Conservation (phyloP, 352 stramenopile genomes). For the Phytophthora syringae region DNA sequence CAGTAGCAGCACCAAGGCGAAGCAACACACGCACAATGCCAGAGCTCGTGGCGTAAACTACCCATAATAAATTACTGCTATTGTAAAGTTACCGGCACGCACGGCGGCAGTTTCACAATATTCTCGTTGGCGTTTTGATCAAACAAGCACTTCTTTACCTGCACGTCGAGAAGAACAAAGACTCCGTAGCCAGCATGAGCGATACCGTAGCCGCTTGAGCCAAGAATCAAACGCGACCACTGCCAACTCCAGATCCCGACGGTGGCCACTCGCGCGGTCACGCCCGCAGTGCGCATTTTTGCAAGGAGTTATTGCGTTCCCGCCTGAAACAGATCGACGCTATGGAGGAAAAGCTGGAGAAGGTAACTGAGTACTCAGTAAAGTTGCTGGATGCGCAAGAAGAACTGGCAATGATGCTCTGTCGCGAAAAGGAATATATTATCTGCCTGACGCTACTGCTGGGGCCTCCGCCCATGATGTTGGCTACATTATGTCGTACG, state of each 20-base stretch:
- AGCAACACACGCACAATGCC: not conserved
- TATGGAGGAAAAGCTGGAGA: not conserved
- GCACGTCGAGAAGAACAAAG: not conserved
- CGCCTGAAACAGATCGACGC: not conserved
- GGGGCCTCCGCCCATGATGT: not conserved
- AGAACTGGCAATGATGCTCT: not conserved
- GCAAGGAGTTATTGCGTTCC: not conserved
- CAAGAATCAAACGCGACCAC: no score
- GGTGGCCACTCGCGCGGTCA: not conserved
- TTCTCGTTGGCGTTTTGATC: no score
- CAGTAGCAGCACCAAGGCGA: not conserved
- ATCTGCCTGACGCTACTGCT: not conserved
- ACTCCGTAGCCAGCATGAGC: not conserved
- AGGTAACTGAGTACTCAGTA: not conserved
- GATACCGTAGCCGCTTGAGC: not conserved
- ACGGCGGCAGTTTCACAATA: no score
- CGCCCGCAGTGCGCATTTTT: not conserved
- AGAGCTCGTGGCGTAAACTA: not conserved
- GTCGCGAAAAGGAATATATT: not conserved
- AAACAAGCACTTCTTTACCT: no score
- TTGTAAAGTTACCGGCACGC: no score
- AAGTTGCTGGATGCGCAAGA: not conserved
- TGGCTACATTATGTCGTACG: constrained; percentile 4
- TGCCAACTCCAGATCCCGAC: not conserved
- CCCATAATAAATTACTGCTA: no score